Percentiles rank a stretch among this genome's conserved stretches.
Evolutionary conservation across 176 grass and related monocot species (phyloP).

Genomic region (Rhipidocladum racemiflorum): DNA sequence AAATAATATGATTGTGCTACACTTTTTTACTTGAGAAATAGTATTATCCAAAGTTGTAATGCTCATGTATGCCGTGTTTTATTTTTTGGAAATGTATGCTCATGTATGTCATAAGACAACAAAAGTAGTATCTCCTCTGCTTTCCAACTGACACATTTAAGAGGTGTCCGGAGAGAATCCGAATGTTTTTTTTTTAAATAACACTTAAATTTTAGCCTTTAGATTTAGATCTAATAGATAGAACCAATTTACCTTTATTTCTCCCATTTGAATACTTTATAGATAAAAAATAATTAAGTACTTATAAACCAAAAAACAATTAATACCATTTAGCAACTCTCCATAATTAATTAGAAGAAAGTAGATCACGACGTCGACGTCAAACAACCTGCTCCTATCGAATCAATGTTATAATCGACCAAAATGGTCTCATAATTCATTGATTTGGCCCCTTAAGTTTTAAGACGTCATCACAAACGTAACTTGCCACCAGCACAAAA

Average conservation of each 20-base stretch:
- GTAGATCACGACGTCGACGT: constrained; percentile 23
- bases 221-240: too few species aligned
- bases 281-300: too few species aligned
- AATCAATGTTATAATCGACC: not conserved
- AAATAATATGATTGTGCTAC: not conserved
- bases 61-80: not conserved
- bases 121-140: not conserved
- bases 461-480: not conserved
- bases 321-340: too few species aligned
- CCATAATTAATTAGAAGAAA: constrained; percentile 9
- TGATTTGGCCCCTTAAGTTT: not conserved
- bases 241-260: too few species aligned
- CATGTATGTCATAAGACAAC: not conserved
- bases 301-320: too few species aligned
- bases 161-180: too few species aligned
- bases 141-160: not conserved
- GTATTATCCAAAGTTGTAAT: not conserved
- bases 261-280: too few species aligned
- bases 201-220: too few species aligned
- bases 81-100: not conserved
- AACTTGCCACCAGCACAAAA: not conserved
- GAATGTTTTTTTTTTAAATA: too few species aligned
- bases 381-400: not conserved
- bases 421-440: not conserved
- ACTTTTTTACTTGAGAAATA: not conserved